phyloP scores from a whole-genome alignment of 345 rosid genomes.

The Gossypioides kirkii region DNA sequence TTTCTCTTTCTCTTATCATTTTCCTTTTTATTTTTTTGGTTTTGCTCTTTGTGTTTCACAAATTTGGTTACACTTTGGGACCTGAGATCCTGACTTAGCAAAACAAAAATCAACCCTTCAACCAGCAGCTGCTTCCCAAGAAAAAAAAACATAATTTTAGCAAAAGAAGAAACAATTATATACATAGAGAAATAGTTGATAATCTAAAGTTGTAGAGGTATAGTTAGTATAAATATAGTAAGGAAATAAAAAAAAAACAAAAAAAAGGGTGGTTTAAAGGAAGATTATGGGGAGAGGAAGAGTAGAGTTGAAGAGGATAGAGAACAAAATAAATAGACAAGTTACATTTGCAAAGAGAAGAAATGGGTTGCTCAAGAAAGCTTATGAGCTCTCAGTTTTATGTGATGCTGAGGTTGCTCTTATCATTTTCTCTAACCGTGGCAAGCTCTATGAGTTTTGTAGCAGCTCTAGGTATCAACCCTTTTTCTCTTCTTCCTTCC shows the following conservation, averaged over 20 bases:
- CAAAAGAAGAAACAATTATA: conserved; percentile 19
- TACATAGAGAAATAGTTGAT: conserved; percentile 14
- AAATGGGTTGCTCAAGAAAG: conserved; percentile 92
- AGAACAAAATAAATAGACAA: conserved; percentile 99
- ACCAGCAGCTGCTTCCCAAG: conserved; percentile 14
- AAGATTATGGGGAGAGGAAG: conserved; percentile 83
- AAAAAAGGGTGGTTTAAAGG: background rate
- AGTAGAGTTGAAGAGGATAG: conserved; percentile 99
- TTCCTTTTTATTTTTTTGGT: conserved; percentile 19
- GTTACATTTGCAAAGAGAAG: conserved; percentile 97
- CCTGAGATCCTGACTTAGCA: conserved; percentile 16
- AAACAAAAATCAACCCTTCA: conserved; percentile 21
- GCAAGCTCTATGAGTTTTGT: conserved; percentile 95
- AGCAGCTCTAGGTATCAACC: conserved; percentile 65
- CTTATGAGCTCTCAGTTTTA: conserved; percentile 87
- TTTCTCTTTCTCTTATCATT: conserved; percentile 11
- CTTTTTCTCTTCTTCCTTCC: background rate
- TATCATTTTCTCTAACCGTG: conserved; percentile 92
- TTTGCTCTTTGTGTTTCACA: conserved; percentile 25
- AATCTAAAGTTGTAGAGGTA: background rate
- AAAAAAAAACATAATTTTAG: background rate
- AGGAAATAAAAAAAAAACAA: conserved; percentile 6
- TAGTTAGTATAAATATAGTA: conserved; percentile 13
- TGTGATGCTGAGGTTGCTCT: conserved; percentile 98
- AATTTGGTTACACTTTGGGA: conserved; percentile 30